Conservation (phyloP, 768 basidiomycete species). For the Collybiopsis confluens region DNA sequence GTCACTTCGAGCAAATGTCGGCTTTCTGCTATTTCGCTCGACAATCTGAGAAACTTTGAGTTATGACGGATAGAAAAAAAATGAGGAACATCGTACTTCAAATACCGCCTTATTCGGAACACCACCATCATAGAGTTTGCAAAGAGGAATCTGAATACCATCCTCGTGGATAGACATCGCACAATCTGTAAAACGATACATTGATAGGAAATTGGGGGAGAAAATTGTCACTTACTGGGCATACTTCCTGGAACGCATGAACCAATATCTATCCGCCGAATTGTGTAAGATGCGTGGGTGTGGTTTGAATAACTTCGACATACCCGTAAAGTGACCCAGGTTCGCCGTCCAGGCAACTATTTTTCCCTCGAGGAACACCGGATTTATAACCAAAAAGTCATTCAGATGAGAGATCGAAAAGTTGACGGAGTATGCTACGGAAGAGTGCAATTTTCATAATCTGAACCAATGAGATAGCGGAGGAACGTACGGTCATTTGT, state of each 20-base stretch:
- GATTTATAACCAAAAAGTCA: slow-evolving; percentile 24
- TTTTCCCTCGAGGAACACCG: slow-evolving; percentile 22
- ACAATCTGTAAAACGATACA: slow-evolving; percentile 6
- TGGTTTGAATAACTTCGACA: background rate
- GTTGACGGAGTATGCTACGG: background rate
- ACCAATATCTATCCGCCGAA: slow-evolving; percentile 15
- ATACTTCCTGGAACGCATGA: slow-evolving; percentile 19
- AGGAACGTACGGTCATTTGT: slow-evolving; percentile 25
- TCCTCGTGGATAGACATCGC: slow-evolving; percentile 22
- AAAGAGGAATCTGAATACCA: slow-evolving; percentile 25
- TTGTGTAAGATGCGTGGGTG: too few relatives aligned
- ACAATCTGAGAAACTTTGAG: slow-evolving; percentile 3
- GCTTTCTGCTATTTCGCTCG: slow-evolving; percentile 23
- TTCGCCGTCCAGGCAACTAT: slow-evolving; percentile 26
- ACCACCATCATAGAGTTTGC: slow-evolving; percentile 22
- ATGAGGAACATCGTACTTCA: slow-evolving; percentile 10
- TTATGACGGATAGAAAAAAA: background rate
- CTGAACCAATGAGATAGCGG: slow-evolving; percentile 2
- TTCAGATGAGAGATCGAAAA: slow-evolving; percentile 25
- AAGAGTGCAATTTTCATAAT: background rate
- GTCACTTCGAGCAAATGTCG: slow-evolving; percentile 24
- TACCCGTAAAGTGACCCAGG: slow-evolving; percentile 22
- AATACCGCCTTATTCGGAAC: slow-evolving; percentile 21
- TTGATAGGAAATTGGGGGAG: background rate
- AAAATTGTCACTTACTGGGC: slow-evolving; percentile 11